Conservation (phyloP, 495 filamentous ascomycete genomes). For the Neurospora sp. region DNA sequence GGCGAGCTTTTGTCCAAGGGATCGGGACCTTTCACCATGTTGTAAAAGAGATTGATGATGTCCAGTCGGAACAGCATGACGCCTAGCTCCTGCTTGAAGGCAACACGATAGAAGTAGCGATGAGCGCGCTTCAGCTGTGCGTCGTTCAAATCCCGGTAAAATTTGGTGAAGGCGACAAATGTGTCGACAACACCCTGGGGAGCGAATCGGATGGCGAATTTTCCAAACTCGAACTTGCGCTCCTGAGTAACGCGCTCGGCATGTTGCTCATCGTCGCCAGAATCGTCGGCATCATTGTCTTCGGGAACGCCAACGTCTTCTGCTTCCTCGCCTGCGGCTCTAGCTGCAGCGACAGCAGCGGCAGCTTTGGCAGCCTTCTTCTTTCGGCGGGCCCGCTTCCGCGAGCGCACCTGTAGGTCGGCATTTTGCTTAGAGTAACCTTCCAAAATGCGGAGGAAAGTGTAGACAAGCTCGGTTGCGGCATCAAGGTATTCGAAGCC, state of each 20-base stretch:
- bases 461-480: constrained; percentile 81
- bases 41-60: constrained; percentile 77
- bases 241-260: constrained; percentile 64
- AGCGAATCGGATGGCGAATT: constrained; percentile 71
- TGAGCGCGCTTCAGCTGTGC: constrained; percentile 86
- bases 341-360: constrained; percentile 3
- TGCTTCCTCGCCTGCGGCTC: constrained; percentile 6
- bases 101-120: constrained; percentile 88
- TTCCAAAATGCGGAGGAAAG: constrained; percentile 87
- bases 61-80: constrained; percentile 84
- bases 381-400: constrained; percentile 55
- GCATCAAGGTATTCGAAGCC: constrained; percentile 90
- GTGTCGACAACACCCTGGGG: constrained; percentile 81
- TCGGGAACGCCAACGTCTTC: constrained; percentile 17
- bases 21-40: constrained; percentile 86
- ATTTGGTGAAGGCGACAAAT: constrained; percentile 69
- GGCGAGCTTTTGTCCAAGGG: constrained; percentile 53
- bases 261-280: constrained; percentile 64
- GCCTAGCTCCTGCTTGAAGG: constrained; percentile 86
- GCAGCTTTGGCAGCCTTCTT: constrained; percentile 47
- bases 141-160: constrained; percentile 69
- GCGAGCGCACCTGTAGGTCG: constrained; percentile 83
- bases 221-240: constrained; percentile 86
- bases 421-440: constrained; percentile 89
- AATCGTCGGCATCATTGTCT: constrained; percentile 47